Evolutionary conservation across 2,329 filamentous ascomycete genomes (phyloP), one percentile per base, ranked within the genome.

Genomic region (Tolypocladium inflatum): DNA sequence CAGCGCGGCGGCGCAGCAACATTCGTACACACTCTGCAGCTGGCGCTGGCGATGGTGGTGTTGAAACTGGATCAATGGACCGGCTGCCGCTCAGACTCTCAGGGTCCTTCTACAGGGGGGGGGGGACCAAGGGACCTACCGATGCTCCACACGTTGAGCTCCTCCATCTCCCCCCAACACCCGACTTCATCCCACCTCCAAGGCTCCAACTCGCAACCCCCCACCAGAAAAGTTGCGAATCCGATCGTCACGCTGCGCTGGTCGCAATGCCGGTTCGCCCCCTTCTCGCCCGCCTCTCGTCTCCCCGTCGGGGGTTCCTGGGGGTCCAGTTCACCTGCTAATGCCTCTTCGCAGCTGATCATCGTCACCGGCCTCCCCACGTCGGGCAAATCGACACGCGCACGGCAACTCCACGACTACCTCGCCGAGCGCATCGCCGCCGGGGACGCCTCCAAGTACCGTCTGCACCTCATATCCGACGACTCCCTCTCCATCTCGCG

Each of bases 401-500:
- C 85, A 15, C 74, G 76, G 52, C 84, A 93, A 71, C 81, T 94
- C 13, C 74, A 86, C 67, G 71, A 79, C 39, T 86, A 86, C 73
- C 83, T 92, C 67, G 69, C 78, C 54, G 73, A 79, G 62, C 84
- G 80, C 66, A 84, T 86, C 70, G 65, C 65, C 33, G 63, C 73
- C 13, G 69, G 10, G 17, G 30, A 51, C 19, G 30, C 30, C 19
- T n/a, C 73, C 17, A 77, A 78, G 58, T 84, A 90, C 65, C 85
- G 86, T 60, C 78, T 91, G 3, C 86, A 91, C 69, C 82, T 90
- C 63, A 83, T 93, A 66, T 89, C 87, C 57, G 88, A 92, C 74
- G 82, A 89, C 62, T 80, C 80, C 4, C 82, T 91, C 50, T 84
- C 84, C 51, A 85, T 92, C 58, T 77, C 84, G 3, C 87, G 89